Conservation (phyloP, 371 early-diverging fungal genomes). For the Mucor irregularis region DNA sequence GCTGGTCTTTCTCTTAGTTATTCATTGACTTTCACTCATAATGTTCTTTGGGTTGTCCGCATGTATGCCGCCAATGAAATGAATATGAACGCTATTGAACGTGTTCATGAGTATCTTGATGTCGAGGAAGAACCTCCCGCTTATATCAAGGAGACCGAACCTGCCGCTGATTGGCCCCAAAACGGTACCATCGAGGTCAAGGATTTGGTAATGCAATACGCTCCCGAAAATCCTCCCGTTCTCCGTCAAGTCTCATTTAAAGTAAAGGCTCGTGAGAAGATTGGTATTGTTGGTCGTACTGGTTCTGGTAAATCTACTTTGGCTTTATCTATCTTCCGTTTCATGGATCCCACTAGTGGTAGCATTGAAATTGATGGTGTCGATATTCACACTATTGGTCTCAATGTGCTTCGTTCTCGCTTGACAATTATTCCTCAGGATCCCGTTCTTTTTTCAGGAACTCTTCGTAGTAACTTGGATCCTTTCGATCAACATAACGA, state of each 20-base stretch:
- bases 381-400: conserved; percentile 63
- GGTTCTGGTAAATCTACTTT: conserved; percentile 70
- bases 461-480: conserved; percentile 78
- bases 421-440: conserved; percentile 76
- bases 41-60: conserved; percentile 81
- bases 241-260: conserved; percentile 66
- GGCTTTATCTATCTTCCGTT: conserved; percentile 69
- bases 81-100: conserved; percentile 85
- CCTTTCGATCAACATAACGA: conserved; percentile 71
- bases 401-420: conserved; percentile 61
- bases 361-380: conserved; percentile 71
- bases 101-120: conserved; percentile 73
- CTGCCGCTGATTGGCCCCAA: conserved; percentile 74
- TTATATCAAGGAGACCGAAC: conserved; percentile 42
- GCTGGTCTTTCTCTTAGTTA: conserved; percentile 83
- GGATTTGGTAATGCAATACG: conserved; percentile 66
- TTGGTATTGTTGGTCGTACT: conserved; percentile 64
- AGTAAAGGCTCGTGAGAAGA: conserved; percentile 52
- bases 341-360: conserved; percentile 67
- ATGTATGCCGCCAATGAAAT: conserved; percentile 81
- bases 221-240: conserved; percentile 66
- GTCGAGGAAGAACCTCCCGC: conserved; percentile 72
- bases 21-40: conserved; percentile 63
- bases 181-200: conserved; percentile 67
- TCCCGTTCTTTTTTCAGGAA: conserved; percentile 77